phyloP scores from a whole-genome alignment of 805 yeast species.

The Priceomyces fermenticarens region DNA sequence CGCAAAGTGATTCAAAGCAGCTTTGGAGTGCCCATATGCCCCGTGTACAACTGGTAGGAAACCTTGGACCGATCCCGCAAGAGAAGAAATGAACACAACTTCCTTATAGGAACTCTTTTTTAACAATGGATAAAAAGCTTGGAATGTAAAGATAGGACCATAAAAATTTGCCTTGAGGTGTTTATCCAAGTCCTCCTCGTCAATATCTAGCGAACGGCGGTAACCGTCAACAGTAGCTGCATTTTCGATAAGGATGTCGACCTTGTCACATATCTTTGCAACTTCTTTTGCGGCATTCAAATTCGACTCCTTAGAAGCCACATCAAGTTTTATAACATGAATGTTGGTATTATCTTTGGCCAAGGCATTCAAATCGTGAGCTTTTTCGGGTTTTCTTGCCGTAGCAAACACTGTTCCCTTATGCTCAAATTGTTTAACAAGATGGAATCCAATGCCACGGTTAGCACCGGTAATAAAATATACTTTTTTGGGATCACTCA shows the following conservation, averaged over 20 bases:
- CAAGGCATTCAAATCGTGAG: slow-evolving; percentile 14
- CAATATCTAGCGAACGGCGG: slow-evolving; percentile 14
- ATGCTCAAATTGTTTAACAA: slow-evolving; percentile 22
- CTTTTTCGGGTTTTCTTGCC: slow-evolving; percentile 27
- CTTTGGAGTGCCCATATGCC: slow-evolving; percentile 23
- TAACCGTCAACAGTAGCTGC: slow-evolving; percentile 19
- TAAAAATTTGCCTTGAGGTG: slow-evolving; percentile 21
- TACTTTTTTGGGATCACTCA: neutral
- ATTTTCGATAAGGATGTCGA: slow-evolving; percentile 34
- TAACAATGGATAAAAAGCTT: slow-evolving; percentile 23
- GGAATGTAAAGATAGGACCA: slow-evolving; percentile 27
- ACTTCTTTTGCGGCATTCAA: slow-evolving; percentile 5
- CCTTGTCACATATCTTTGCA: slow-evolving; percentile 8
- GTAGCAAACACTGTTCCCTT: slow-evolving; percentile 37
- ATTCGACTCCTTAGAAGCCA: slow-evolving; percentile 27
- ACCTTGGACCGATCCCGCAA: slow-evolving; percentile 22
- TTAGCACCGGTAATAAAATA: slow-evolving; percentile 36
- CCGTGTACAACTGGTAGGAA: slow-evolving; percentile 14
- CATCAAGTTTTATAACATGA: slow-evolving; percentile 10
- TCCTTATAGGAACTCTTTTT: slow-evolving; percentile 20
- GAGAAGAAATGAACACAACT: slow-evolving; percentile 24
- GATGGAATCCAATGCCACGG: slow-evolving; percentile 38
- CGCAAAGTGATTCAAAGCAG: slow-evolving; percentile 30
- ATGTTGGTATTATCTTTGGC: slow-evolving; percentile 11
- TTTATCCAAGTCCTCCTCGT: slow-evolving; percentile 12